Conservation (phyloP, 257 asterid species). For the Capsicum chinense region DNA sequence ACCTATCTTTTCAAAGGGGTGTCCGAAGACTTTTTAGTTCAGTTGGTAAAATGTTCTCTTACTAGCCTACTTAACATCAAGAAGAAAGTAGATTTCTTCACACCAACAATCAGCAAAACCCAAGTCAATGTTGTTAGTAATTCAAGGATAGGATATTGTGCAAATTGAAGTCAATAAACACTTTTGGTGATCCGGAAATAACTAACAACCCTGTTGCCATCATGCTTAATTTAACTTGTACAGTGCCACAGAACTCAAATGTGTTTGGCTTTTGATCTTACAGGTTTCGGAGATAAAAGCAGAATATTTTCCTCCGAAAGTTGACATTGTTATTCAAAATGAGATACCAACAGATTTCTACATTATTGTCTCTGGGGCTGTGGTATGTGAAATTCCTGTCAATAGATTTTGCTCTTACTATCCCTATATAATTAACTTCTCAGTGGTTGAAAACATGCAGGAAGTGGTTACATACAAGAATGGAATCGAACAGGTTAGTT, state of each 20-base stretch:
- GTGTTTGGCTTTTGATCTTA: not conserved
- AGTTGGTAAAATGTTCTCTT: conserved; percentile 61
- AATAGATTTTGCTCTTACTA: conserved; percentile 7
- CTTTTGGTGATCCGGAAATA: not conserved
- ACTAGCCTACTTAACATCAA: conserved; percentile 22
- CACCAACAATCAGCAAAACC: not conserved
- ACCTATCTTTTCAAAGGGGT: conserved; percentile 83
- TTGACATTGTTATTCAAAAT: conserved; percentile 79
- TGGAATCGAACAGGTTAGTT: conserved; percentile 75
- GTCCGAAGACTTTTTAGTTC: conserved; percentile 75
- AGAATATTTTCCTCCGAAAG: conserved; percentile 92
- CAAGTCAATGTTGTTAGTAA: not conserved
- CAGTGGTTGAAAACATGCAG: conserved; percentile 58
- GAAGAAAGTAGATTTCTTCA: not conserved
- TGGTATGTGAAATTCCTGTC: conserved; percentile 53
- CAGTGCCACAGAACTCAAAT: not conserved
- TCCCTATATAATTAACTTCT: conserved; percentile 34
- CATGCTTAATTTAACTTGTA: not conserved
- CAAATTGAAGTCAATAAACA: not conserved
- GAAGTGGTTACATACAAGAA: conserved; percentile 64
- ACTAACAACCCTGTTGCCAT: not conserved
- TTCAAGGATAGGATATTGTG: not conserved
- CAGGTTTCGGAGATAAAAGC: conserved; percentile 97
- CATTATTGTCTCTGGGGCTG: conserved; percentile 86
- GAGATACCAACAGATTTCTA: conserved; percentile 96